Base-by-base conservation (phyloP, 345 rosid genomes). In the Acer negundo region DNA sequence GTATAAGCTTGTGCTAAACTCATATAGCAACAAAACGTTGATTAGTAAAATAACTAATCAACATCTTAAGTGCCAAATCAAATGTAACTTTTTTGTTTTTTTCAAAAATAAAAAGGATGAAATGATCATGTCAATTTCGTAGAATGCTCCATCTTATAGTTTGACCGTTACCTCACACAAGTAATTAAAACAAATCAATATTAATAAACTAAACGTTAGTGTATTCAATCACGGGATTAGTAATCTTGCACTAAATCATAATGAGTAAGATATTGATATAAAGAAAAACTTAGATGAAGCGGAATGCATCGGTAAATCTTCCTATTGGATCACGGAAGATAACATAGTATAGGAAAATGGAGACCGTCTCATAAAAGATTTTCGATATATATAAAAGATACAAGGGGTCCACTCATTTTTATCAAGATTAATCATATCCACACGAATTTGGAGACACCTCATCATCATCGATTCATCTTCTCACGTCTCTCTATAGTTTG, bases 341-440 rank as follows among this genome's bases (percentile, higher is more conserved):
- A 28, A 28, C 31, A 28, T 28, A 2, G 2, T 28, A 28, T 1
- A 28, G 3, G n/a, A n/a, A n/a, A n/a, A n/a, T n/a, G n/a, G 31
- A 28, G 31, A 28, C 31, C 31, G 31, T 28, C 3, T 0, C 31
- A 28, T 28, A 0, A 0, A 28, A 28, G 31, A 28, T 28, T 28
- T 28, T 28, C 31, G 2, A 28, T 28, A 28, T 28, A 2, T 28
- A 28, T 28, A 28, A 28, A 28, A 28, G 31, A 28, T 2, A 28
- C 31, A 28, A 28, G 31, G 31, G 77, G 56, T 66, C 77, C 68
- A 77, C 74, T 67, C 24, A 4, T 17, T 1, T 53, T 15, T 7
- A 70, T 7, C 10, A 24, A 24, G 70, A 17, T 26, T 19, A 51
- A 76, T 79, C 82, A 35, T 64, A 80, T 35, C 84, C 80, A 38